Percentiles rank a stretch among this genome's conserved stretches.
These are phyloP conservation scores for Podospora australis DNA, from an alignment of 495 filamentous ascomycete genomes.

Conservation along the genomic window DNA sequence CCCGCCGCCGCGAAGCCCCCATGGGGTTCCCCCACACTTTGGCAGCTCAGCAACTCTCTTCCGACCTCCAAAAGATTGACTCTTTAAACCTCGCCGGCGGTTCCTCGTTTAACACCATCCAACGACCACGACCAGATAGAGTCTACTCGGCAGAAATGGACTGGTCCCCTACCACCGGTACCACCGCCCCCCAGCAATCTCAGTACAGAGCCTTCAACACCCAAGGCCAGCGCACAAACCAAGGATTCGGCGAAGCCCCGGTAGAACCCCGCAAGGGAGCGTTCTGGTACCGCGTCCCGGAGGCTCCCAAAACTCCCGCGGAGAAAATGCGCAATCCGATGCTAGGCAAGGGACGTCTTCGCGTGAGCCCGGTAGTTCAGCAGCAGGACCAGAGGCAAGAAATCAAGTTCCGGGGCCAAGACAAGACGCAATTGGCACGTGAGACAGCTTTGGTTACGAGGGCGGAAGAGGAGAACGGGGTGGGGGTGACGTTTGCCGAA, in stretches of 20 bases:
- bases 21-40: slow-evolving; percentile 15
- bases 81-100: slow-evolving; percentile 9
- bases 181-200: slow-evolving; percentile 24
- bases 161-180: slow-evolving; percentile 57
- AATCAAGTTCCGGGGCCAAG: not conserved
- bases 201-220: slow-evolving; percentile 44
- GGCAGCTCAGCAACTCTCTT: slow-evolving; percentile 3
- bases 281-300: slow-evolving; percentile 56
- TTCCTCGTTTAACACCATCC: not conserved
- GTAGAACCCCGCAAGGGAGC: slow-evolving; percentile 33
- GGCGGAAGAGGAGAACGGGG: not conserved
- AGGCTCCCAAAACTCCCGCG: slow-evolving; percentile 58
- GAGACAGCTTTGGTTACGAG: not conserved
- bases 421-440: not conserved
- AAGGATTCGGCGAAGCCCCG: slow-evolving; percentile 53
- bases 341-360: slow-evolving; percentile 42
- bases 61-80: slow-evolving; percentile 11
- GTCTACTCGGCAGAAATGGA: slow-evolving; percentile 65
- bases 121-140: not conserved
- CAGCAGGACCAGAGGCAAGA: slow-evolving; percentile 3
- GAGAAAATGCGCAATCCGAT: slow-evolving; percentile 57
- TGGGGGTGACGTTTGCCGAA: slow-evolving; percentile 9
- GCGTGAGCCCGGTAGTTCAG: slow-evolving; percentile 34
- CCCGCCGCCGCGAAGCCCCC: not conserved
- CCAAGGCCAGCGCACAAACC: slow-evolving; percentile 36